These are phyloP conservation scores for Boletus rubescentipes DNA, from an alignment of 768 basidiomycete genomes.

Conservation along the genomic window DNA sequence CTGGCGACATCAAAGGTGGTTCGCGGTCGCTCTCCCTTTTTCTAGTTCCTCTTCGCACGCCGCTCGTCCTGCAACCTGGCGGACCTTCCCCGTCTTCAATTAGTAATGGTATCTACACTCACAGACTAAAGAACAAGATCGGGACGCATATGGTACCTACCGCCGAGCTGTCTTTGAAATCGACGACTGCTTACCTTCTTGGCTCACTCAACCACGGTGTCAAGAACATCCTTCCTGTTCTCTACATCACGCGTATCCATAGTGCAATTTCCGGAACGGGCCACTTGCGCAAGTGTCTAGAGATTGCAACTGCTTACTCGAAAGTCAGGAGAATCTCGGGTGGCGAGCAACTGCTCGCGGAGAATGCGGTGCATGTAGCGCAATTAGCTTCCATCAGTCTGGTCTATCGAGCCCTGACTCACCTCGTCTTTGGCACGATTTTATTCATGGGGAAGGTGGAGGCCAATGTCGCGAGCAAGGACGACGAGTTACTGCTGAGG, in stretches of 20 bases:
- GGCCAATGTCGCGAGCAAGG: slow-evolving; percentile 47
- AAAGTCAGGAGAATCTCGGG: slow-evolving; percentile 54
- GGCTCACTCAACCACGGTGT: slow-evolving; percentile 60
- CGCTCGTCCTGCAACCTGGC: slow-evolving; percentile 45
- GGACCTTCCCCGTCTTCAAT: slow-evolving; percentile 43
- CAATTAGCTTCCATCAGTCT: slow-evolving; percentile 60
- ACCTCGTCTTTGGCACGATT: slow-evolving; percentile 61
- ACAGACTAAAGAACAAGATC: slow-evolving; percentile 77
- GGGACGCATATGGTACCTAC: slow-evolving; percentile 76
- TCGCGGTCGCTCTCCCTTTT: slow-evolving; percentile 73
- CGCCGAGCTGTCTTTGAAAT: slow-evolving; percentile 65
- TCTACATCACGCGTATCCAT: slow-evolving; percentile 77
- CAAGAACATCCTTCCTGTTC: slow-evolving; percentile 63
- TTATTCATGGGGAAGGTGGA: slow-evolving; percentile 61
- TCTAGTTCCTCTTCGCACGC: slow-evolving; percentile 60
- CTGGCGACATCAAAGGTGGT: slow-evolving; percentile 53
- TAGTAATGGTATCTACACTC: slow-evolving; percentile 66
- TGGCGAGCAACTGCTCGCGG: slow-evolving; percentile 48
- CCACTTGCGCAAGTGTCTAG: slow-evolving; percentile 57
- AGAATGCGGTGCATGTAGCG: slow-evolving; percentile 62
- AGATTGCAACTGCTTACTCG: slow-evolving; percentile 66
- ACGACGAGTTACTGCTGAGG: slow-evolving; percentile 54
- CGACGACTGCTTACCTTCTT: slow-evolving; percentile 60
- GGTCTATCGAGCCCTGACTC: slow-evolving; percentile 63
- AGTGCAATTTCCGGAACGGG: slow-evolving; percentile 58